Conservation (phyloP, 345 rosid species). For the Pelargonium nanum region DNA sequence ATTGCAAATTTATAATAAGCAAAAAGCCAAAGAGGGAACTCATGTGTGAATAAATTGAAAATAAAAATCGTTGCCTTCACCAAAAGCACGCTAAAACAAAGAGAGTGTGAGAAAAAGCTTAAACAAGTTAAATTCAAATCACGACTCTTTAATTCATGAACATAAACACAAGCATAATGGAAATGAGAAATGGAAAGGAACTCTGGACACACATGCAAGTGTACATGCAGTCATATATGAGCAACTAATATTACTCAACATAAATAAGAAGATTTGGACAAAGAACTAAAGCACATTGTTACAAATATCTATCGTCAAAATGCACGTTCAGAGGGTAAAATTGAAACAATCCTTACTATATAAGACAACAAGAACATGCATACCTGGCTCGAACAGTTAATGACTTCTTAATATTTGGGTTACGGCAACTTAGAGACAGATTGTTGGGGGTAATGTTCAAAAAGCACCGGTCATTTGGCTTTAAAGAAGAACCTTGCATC, state of each 20-base stretch:
- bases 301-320: no score
- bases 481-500: constrained; percentile 12
- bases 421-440: constrained; percentile 3
- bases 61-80: no score
- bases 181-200: background rate
- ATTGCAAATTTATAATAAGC: background rate
- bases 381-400: constrained; percentile 20
- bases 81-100: background rate
- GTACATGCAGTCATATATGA: background rate
- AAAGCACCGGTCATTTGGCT: constrained; percentile 7
- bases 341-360: background rate
- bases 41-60: no score
- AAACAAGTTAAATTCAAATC: background rate
- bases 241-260: no score
- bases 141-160: background rate
- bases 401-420: constrained; percentile 3
- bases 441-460: background rate
- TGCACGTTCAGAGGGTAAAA: no score
- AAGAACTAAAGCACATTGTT: no score
- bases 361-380: background rate
- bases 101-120: background rate
- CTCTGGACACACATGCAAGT: background rate
- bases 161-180: background rate
- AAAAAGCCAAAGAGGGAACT: no score
- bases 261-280: no score